phyloP scores from a whole-genome alignment of 2,329 filamentous ascomycete genomes.

The Myotisia sp. region DNA sequence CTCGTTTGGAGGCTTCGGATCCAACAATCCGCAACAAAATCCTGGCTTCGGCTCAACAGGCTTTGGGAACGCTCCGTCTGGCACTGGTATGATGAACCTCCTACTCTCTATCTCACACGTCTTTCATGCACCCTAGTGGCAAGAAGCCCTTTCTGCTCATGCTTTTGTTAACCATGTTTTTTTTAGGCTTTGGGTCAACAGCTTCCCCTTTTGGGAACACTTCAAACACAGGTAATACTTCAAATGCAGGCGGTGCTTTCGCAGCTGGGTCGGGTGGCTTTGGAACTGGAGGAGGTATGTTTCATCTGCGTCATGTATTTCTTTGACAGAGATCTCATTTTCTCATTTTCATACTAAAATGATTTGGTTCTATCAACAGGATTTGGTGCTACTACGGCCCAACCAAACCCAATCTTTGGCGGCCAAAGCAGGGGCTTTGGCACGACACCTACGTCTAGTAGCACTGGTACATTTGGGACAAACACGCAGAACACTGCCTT shows the following conservation, averaged over 20 bases:
- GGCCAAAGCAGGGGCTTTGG: slow-evolving; percentile 16
- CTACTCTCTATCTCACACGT: neutral
- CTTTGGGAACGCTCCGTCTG: slow-evolving; percentile 7
- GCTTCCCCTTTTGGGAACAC: slow-evolving; percentile 24
- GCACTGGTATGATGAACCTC: slow-evolving; percentile 12
- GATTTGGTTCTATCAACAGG: slow-evolving; percentile 8
- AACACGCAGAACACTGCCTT: slow-evolving; percentile 8
- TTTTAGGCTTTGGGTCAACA: slow-evolving; percentile 25
- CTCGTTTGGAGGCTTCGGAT: slow-evolving; percentile 12
- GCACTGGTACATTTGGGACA: slow-evolving; percentile 10
- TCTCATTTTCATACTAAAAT: neutral
- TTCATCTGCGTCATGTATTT: no score
- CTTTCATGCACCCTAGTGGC: slow-evolving; percentile 1
- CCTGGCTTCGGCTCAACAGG: slow-evolving; percentile 11
- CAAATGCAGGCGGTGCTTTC: no score
- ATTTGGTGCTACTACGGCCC: slow-evolving; percentile 14
- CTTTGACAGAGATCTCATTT: slow-evolving; percentile 2
- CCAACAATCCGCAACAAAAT: slow-evolving; percentile 9
- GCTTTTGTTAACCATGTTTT: slow-evolving; percentile 7
- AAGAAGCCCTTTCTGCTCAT: slow-evolving; percentile 4
- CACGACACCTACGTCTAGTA: slow-evolving; percentile 11
- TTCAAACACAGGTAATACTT: slow-evolving; percentile 18
- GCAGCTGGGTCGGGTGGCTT: slow-evolving; percentile 15
- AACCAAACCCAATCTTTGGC: slow-evolving; percentile 14
- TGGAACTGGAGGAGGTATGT: slow-evolving; percentile 19